Evolutionary conservation across 2,329 filamentous ascomycete species (phyloP).

Genomic region (Diaporthe vaccinii): DNA sequence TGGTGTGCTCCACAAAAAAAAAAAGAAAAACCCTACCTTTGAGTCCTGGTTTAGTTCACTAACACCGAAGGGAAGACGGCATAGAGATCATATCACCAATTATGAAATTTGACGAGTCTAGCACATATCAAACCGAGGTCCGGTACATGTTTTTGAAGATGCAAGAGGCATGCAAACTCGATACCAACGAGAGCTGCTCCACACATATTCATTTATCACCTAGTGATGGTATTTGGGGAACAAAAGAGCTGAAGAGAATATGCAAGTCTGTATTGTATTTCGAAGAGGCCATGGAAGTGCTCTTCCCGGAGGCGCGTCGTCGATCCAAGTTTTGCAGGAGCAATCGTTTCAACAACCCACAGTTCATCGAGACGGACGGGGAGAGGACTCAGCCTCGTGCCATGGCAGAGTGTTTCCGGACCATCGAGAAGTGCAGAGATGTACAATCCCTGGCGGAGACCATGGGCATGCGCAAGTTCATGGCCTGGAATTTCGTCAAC

Average conservation of each 20-base stretch:
- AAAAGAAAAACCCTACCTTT: no score
- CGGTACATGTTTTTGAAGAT: background rate
- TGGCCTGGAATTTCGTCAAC: background rate
- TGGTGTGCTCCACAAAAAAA: background rate
- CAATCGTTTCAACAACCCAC: conserved; percentile 6
- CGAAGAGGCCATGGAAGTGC: background rate
- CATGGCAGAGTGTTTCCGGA: background rate
- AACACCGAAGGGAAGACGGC: background rate
- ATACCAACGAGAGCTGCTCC: background rate
- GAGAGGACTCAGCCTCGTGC: background rate
- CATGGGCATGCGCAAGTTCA: background rate
- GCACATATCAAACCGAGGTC: background rate
- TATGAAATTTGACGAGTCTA: background rate
- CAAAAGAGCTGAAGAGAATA: background rate
- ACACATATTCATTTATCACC: background rate
- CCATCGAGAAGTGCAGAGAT: background rate
- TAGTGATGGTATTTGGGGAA: background rate
- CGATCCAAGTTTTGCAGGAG: background rate
- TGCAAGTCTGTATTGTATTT: background rate
- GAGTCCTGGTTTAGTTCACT: no score
- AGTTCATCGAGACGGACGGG: background rate
- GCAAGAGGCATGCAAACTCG: background rate
- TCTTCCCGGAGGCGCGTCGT: background rate
- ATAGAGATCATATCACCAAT: background rate
- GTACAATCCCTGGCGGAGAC: background rate